A percentile compares a stretch with the other conserved stretches of the same genome.
phyloP scores from a whole-genome alignment of 2,329 filamentous ascomycete species.

The Cylindrodendrum hubeiense region DNA sequence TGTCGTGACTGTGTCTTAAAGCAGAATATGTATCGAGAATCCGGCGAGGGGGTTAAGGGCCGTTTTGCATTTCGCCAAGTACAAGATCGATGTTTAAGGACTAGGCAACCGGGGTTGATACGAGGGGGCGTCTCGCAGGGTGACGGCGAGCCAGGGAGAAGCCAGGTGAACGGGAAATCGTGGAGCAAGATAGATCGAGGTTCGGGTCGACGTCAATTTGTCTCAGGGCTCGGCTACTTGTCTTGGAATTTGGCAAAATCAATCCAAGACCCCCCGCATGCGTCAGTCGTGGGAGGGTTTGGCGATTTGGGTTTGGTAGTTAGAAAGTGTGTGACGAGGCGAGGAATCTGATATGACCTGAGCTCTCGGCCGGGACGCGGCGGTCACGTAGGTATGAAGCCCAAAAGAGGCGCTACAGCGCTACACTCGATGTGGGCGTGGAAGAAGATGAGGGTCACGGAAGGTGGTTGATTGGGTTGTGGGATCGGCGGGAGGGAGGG shows the following conservation, averaged over 20 bases:
- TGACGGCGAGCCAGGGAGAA: conserved; percentile 12
- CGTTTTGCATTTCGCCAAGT: conserved; percentile 36
- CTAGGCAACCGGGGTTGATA: conserved; percentile 27
- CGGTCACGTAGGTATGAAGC: conserved; percentile 12
- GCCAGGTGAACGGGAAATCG: conserved; percentile 25
- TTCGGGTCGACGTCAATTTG: conserved; percentile 41
- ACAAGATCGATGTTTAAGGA: conserved; percentile 24
- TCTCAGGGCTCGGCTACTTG: conserved; percentile 39
- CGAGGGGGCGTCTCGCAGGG: conserved; percentile 25
- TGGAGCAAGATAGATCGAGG: conserved; percentile 22
- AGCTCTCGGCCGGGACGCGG: conserved; percentile 4
- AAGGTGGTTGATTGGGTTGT: neutral
- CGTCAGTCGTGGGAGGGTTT: conserved; percentile 32
- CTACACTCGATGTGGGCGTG: conserved; percentile 12
- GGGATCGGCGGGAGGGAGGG: neutral
- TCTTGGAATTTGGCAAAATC: conserved; percentile 35
- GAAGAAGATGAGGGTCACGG: conserved; percentile 10
- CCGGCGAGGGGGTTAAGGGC: conserved; percentile 26
- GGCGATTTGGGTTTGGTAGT: conserved; percentile 30
- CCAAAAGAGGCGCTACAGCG: conserved; percentile 19
- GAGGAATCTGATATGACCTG: conserved; percentile 12
- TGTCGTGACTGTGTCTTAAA: neutral
- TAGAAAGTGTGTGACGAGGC: conserved; percentile 24
- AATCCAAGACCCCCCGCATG: conserved; percentile 35
- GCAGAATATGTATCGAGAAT: conserved; percentile 13